Percentiles rank a stretch among this genome's conserved stretches.
Evolutionary conservation across 768 basidiomycete species (phyloP).

Genomic region (Clitopilus passeckerianus): DNA sequence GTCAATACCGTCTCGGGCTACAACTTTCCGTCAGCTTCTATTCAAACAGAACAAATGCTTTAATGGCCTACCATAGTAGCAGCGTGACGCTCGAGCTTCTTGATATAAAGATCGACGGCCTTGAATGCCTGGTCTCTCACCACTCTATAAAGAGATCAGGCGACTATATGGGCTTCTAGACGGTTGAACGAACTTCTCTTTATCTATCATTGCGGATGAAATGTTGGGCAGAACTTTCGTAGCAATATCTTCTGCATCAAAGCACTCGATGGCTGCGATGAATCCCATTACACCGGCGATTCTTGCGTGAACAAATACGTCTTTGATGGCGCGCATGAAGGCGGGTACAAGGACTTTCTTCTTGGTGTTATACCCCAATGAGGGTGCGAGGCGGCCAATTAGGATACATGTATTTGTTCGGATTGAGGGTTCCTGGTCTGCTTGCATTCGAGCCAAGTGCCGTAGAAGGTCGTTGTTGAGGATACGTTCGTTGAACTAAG

Average conservation of each 20-base stretch:
- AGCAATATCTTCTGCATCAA: constrained; percentile 84
- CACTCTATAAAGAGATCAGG: constrained; percentile 40
- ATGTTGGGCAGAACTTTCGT: constrained; percentile 86
- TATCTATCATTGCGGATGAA: constrained; percentile 76
- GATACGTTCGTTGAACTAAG: constrained; percentile 81
- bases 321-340: constrained; percentile 85
- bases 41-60: not conserved
- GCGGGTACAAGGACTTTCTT: constrained; percentile 97
- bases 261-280: constrained; percentile 91
- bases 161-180: not conserved
- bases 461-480: constrained; percentile 96
- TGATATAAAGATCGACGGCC: constrained; percentile 83
- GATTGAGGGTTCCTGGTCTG: constrained; percentile 90
- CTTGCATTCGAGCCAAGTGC: constrained; percentile 88
- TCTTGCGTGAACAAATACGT: constrained; percentile 87
- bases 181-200: constrained; percentile 70
- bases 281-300: constrained; percentile 95
- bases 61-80: constrained; percentile 65
- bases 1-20: constrained; percentile 35
- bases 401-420: constrained; percentile 97
- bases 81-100: constrained; percentile 75
- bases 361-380: constrained; percentile 83
- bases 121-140: constrained; percentile 97
- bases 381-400: constrained; percentile 84
- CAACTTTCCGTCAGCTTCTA: not conserved